Percentiles rank a stretch among this genome's conserved stretches.
These are phyloP conservation scores for Pseudocercospora fijiensis DNA, from an alignment of 2,329 filamentous ascomycete genomes.

Conservation along the genomic window DNA sequence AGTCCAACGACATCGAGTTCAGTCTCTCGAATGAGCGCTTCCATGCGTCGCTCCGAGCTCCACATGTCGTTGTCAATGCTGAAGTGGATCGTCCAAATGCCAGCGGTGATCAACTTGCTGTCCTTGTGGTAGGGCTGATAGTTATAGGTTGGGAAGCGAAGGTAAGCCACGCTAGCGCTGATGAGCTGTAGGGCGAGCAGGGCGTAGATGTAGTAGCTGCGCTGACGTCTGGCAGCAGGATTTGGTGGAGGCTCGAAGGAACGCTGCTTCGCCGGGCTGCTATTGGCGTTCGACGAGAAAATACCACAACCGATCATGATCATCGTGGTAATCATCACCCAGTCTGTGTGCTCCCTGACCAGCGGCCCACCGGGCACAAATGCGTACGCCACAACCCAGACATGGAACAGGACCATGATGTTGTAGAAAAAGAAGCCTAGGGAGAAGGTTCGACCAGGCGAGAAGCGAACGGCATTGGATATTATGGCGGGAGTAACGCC, in stretches of 20 bases:
- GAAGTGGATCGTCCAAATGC: constrained; percentile 99
- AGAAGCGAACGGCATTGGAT: constrained; percentile 71
- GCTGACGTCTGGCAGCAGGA: constrained; percentile 53
- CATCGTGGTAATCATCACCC: constrained; percentile 89
- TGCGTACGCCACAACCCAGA: constrained; percentile 97
- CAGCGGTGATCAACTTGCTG: constrained; percentile 83
- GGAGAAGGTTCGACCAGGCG: constrained; percentile 78
- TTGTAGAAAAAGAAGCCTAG: constrained; percentile 90
- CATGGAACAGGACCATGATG: constrained; percentile 91
- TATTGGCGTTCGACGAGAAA: constrained; percentile 61
- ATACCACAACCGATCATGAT: constrained; percentile 79
- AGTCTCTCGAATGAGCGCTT: constrained; percentile 69
- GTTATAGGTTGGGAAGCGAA: constrained; percentile 89
- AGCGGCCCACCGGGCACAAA: constrained; percentile 94
- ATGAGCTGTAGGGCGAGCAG: constrained; percentile 76
- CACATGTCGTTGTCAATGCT: constrained; percentile 98
- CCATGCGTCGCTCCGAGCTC: constrained; percentile 90
- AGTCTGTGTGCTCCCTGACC: constrained; percentile 91
- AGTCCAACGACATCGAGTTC: constrained; percentile 97
- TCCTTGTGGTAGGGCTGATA: constrained; percentile 87
- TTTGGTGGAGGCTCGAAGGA: constrained; percentile 41
- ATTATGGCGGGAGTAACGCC: constrained; percentile 75
- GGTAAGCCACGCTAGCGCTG: constrained; percentile 76
- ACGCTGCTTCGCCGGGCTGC: constrained; percentile 43
- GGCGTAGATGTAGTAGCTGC: constrained; percentile 69